A percentile compares a stretch with the other conserved stretches of the same genome.
These are phyloP conservation scores for Kalmanozyma brasiliensis DNA, from an alignment of 1,284 basidiomycete species.

Conservation along the genomic window DNA sequence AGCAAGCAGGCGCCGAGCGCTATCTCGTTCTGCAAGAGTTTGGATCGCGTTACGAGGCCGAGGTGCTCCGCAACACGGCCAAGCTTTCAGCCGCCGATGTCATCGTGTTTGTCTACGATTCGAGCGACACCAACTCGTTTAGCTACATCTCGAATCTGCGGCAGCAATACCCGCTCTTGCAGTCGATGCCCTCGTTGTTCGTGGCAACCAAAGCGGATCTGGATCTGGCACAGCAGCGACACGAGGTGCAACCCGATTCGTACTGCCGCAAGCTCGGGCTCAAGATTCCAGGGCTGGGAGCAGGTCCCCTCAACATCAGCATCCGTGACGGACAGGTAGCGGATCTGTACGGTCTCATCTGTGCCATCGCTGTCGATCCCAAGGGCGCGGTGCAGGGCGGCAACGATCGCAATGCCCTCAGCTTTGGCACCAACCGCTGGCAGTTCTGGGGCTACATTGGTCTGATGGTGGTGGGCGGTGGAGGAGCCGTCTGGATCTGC, in stretches of 20 bases:
- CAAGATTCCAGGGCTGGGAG: slow-evolving; percentile 57
- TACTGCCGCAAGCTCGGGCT: slow-evolving; percentile 72
- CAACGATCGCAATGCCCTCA: slow-evolving; percentile 46
- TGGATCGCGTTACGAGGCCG: slow-evolving; percentile 83
- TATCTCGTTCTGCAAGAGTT: slow-evolving; percentile 96
- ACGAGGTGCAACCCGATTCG: slow-evolving; percentile 97
- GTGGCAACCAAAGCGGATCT: slow-evolving; percentile 99
- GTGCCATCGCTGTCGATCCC: slow-evolving; percentile 74
- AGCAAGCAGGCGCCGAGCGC: slow-evolving; percentile 92
- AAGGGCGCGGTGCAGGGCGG: slow-evolving; percentile 59
- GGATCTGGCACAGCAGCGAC: slow-evolving; percentile 83
- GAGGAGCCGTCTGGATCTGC: slow-evolving; percentile 45
- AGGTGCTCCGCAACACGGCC: slow-evolving; percentile 86
- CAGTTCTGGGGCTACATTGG: slow-evolving; percentile 49
- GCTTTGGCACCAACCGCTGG: slow-evolving; percentile 41
- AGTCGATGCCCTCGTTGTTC: slow-evolving; percentile 92
- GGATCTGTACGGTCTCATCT: slow-evolving; percentile 88
- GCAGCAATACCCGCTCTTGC: slow-evolving; percentile 89
- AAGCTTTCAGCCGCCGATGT: slow-evolving; percentile 93
- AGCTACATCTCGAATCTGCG: slow-evolving; percentile 93
- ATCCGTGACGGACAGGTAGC: slow-evolving; percentile 85
- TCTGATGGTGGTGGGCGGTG: slow-evolving; percentile 39
- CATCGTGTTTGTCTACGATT: slow-evolving; percentile 95
- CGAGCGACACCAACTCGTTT: slow-evolving; percentile 97
- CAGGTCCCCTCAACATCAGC: slow-evolving; percentile 61